These are phyloP conservation scores for Thuidium tamariscinum DNA, from an alignment of 225 moss, liverwort and hornwort species.

Conservation along the genomic window DNA sequence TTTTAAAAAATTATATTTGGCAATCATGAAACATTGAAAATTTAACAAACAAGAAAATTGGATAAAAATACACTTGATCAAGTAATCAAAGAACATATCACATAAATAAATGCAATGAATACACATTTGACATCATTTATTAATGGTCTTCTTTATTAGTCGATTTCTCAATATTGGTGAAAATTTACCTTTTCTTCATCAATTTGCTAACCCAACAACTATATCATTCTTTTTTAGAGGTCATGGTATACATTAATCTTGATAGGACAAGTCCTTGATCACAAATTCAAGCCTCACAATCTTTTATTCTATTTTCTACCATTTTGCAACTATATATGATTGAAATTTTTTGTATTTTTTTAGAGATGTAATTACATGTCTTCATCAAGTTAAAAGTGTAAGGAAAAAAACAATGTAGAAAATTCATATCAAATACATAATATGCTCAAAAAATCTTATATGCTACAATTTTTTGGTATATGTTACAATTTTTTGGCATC, in stretches of 20 bases:
- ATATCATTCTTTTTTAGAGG: not conserved
- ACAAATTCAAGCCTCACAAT: not conserved
- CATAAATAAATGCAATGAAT: not conserved
- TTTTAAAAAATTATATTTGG: not conserved
- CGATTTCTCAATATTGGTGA: not conserved
- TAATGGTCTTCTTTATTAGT: not conserved
- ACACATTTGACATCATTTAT: not conserved
- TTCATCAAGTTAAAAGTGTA: not conserved
- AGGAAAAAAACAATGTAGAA: not conserved
- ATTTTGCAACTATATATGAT: not conserved
- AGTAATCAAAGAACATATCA: not conserved
- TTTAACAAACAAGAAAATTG: not conserved
- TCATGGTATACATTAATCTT: not conserved
- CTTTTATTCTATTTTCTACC: not conserved
- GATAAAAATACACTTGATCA: not conserved
- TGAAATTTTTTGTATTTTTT: fast-evolving
- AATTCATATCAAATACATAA: not conserved
- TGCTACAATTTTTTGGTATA: not conserved
- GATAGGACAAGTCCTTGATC: not conserved
- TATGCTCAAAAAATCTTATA: not conserved
- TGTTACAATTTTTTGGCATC: not conserved
- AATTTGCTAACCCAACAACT: too few relatives aligned
- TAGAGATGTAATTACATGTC: not conserved
- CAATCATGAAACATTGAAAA: not conserved
- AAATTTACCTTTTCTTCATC: not conserved